phyloP scores from a whole-genome alignment of 2,329 filamentous ascomycete genomes.

The Meredithiella fracta region DNA sequence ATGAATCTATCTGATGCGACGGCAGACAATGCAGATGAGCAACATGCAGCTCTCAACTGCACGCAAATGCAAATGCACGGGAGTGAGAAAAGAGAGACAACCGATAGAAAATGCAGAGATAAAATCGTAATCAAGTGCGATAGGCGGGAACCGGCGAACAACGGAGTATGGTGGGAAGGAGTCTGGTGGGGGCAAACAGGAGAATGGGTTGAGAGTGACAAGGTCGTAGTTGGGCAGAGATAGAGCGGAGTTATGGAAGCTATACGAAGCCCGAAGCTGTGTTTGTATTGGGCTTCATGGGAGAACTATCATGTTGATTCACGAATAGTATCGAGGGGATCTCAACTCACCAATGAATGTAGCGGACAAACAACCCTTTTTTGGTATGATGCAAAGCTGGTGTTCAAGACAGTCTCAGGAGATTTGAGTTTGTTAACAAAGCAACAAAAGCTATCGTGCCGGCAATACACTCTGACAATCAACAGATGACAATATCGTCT shows the following conservation, averaged over 20 bases:
- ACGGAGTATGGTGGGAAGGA: background rate
- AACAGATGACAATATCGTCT: too few relatives aligned
- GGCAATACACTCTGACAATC: too few relatives aligned
- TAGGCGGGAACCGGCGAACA: constrained; percentile 1
- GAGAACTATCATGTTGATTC: too few relatives aligned
- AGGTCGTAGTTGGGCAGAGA: background rate
- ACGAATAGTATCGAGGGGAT: too few relatives aligned
- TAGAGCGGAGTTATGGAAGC: background rate
- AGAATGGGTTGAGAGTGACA: background rate
- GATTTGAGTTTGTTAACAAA: too few relatives aligned
- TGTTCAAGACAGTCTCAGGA: too few relatives aligned
- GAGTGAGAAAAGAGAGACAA: background rate
- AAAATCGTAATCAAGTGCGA: background rate
- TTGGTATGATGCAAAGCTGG: too few relatives aligned
- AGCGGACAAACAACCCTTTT: too few relatives aligned
- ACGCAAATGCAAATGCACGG: too few relatives aligned
- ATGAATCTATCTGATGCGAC: background rate
- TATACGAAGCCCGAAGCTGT: background rate
- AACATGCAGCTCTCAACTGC: background rate
- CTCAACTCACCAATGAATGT: too few relatives aligned
- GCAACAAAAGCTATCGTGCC: too few relatives aligned
- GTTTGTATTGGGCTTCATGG: background rate
- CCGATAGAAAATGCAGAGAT: background rate
- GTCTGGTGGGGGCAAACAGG: background rate
- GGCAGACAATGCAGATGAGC: background rate